Evolutionary conservation across 2,329 filamentous ascomycete genomes (phyloP), one percentile per base, ranked within the genome.

Genomic region (Nothophaeocryptopus gaeumannii): DNA sequence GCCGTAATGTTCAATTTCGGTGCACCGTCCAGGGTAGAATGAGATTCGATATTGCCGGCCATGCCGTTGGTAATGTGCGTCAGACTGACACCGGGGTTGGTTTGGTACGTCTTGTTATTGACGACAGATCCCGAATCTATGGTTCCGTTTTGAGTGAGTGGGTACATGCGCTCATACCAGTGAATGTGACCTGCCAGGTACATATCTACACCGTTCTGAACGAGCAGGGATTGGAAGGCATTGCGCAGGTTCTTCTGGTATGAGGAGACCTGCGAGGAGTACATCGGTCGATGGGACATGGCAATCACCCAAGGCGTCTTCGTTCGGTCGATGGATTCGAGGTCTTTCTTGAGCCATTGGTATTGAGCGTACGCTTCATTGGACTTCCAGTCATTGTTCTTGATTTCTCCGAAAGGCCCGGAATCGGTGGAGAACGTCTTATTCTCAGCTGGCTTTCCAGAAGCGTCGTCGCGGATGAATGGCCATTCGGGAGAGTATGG

Each of bases 31-130:
- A 78, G 61, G 2, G 64, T 68, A 53, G 67, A 72, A 63, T 79
- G 76, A 50, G 70, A 74, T 56, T 78, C 76, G 37, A 78, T 71
- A 53, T 78, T 78, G 15, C 77, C 76, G 2, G 77, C 77, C 68
- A 75, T 75, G n/a, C 76, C 77, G 58, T 78, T 79, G 62, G 75
- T 67, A 31, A 79, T 66, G 50, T 78, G 74, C 1, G 74, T 75
- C 52, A 79, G 73, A 13, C 74, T 76, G 16, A 65, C 67, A 39
- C 76, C 76, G 1, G 73, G 66, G 55, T 77, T 77, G 46, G 71
- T 71, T 39, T 60, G 56, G 64, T 77, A 79, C 8, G 75, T 78
- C 61, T 75, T 69, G 53, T 77, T 74, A 62, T 76, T 67, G 42
- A 76, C 50, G 34, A 79, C 64, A 1, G 72, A 71, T 14, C 47